These are phyloP conservation scores for Miscanthus lutarioriparius DNA, from an alignment of 176 grass and related monocot species.

Conservation along the genomic window DNA sequence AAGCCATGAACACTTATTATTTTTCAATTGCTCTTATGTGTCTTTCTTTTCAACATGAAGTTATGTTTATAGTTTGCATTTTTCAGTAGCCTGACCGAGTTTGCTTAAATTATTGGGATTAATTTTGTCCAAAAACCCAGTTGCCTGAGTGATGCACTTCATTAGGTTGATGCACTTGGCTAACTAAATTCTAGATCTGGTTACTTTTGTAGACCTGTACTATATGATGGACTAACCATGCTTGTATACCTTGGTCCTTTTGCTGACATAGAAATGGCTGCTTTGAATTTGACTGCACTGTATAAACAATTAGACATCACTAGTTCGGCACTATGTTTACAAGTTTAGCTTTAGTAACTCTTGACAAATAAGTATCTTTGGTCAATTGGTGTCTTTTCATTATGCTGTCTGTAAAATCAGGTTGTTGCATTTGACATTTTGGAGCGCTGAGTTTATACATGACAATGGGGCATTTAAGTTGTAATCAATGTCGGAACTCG, in stretches of 20 bases:
- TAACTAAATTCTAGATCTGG: constrained; percentile 1
- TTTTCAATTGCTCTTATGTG: not conserved
- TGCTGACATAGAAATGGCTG: not conserved
- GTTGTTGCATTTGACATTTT: not conserved
- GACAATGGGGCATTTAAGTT: not conserved
- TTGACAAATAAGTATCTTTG: not conserved
- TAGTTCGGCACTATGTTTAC: not conserved
- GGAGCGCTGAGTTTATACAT: constrained; percentile 7
- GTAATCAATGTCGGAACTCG: not conserved
- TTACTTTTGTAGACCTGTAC: not conserved
- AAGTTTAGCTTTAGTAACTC: not conserved
- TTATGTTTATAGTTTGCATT: not conserved
- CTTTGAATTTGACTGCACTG: constrained; percentile 8
- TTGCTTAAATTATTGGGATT: not conserved
- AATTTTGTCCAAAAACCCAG: not conserved
- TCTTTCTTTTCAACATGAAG: not conserved
- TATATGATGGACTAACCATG: not conserved
- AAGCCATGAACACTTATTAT: not conserved
- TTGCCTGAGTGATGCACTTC: not conserved
- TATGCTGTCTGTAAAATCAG: not conserved
- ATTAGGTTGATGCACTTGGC: not conserved
- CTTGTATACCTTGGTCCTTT: not conserved
- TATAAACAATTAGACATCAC: not conserved
- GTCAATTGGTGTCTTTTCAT: not conserved
- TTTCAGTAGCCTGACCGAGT: not conserved